Evolutionary conservation across 2,329 filamentous ascomycete species (phyloP).

Genomic region (Aspergillus sclerotialis): DNA sequence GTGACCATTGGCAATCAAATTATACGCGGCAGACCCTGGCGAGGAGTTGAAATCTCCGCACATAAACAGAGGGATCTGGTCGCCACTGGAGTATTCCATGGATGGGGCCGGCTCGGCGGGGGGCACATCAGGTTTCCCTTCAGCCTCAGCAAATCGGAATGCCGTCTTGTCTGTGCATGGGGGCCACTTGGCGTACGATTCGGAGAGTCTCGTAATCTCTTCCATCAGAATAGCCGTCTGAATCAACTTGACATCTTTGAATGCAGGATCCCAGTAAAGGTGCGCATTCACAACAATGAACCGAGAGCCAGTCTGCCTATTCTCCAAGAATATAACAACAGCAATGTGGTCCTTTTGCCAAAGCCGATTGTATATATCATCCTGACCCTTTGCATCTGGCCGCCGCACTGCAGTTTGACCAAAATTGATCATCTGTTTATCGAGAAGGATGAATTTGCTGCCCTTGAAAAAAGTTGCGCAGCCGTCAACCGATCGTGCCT

Average conservation of each 20-base stretch:
- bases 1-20: constrained; percentile 74
- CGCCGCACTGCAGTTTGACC: constrained; percentile 86
- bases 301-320: constrained; percentile 78
- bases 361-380: constrained; percentile 96
- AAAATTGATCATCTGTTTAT: constrained; percentile 93
- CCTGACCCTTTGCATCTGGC: constrained; percentile 93
- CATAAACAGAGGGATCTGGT: constrained; percentile 82
- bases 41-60: constrained; percentile 97
- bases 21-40: constrained; percentile 80
- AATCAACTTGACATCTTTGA: constrained; percentile 91
- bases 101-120: constrained; percentile 64
- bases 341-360: constrained; percentile 99
- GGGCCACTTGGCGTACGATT: constrained; percentile 74
- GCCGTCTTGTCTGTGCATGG: constrained; percentile 70
- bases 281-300: constrained; percentile 92
- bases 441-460: constrained; percentile 86
- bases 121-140: constrained; percentile 37
- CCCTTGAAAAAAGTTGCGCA: constrained; percentile 96
- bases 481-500: constrained; percentile 84
- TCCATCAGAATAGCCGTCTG: constrained; percentile 96
- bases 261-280: constrained; percentile 86
- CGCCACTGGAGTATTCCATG: constrained; percentile 75
- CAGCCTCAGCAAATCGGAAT: constrained; percentile 46
- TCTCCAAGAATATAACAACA: constrained; percentile 86
- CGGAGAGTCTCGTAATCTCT: constrained; percentile 75